These are phyloP conservation scores for Pseudogymnoascus sp. DNA, from an alignment of 2,329 filamentous ascomycete genomes.

Conservation along the genomic window DNA sequence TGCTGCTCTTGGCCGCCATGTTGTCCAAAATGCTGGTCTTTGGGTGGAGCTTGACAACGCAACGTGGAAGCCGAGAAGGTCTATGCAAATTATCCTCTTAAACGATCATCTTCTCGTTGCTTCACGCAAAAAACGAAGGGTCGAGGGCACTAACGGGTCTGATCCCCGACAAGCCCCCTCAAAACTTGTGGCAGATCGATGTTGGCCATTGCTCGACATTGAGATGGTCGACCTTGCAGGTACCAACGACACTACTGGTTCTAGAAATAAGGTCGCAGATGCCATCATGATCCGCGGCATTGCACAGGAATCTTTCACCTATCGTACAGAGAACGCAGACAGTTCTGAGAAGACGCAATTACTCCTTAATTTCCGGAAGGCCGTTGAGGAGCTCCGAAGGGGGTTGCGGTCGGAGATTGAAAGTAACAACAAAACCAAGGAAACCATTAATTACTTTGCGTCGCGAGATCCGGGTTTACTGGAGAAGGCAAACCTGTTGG, in stretches of 20 bases:
- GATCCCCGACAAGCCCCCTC: conserved; percentile 44
- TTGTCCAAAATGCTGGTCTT: conserved; percentile 82
- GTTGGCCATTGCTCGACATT: conserved; percentile 88
- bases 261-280: conserved; percentile 63
- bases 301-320: conserved; percentile 87
- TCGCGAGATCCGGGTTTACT: conserved; percentile 68
- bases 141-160: conserved; percentile 53
- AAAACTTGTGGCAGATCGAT: conserved; percentile 87
- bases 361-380: conserved; percentile 84
- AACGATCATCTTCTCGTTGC: conserved; percentile 93
- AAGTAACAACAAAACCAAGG: conserved; percentile 73
- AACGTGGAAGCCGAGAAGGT: conserved; percentile 85
- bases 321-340: conserved; percentile 78
- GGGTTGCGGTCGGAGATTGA: conserved; percentile 79
- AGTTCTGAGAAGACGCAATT: conserved; percentile 71
- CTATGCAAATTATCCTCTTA: conserved; percentile 84
- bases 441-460: conserved; percentile 80
- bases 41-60: conserved; percentile 98
- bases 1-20: conserved; percentile 82
- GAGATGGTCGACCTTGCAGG: conserved; percentile 83
- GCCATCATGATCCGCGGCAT: conserved; percentile 84
- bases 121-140: conserved; percentile 83
- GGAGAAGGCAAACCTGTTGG: conserved; percentile 72
- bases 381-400: conserved; percentile 84
- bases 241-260: conserved; percentile 49